Evolutionary conservation across 306 rosid species (phyloP), one percentile per base, ranked within the genome.

Genomic region (Begonia peltatifolia): DNA sequence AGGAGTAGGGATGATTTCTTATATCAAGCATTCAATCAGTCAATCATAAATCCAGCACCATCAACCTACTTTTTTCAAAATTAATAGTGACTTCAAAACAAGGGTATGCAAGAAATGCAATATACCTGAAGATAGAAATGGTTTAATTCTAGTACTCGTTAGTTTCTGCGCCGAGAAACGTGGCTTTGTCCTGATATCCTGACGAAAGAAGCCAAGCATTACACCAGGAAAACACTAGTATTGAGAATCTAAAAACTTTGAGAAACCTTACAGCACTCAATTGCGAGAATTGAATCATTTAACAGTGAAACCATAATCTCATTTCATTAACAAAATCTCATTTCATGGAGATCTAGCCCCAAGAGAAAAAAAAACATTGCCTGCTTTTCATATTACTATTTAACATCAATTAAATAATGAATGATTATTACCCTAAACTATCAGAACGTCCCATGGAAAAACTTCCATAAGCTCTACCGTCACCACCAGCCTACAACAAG

Each of bases 401-500:
- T 10, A 44, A 10, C 2, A 44, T 44, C n/a, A 0, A n/a, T 16
- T 10, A 30, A 57, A 41, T 10, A 12, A 15, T 14, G 58, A 42
- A 58, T 55, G 64, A 52, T 16, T 54, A 63, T 79, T 83, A 92
- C 96, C 99, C 87, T 63, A 90, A 79, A 66, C 76, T 47, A 59
- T 79, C 73, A 67, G 73, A 53, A 38, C 93, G 82, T 61, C 95
- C 88, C 42, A 76, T 61, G 55, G 99, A 71, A 79, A 76, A 83
- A 73, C 70, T 71, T 61, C 95, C 96, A 76, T 92, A 90, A 63
- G 84, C 87, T 55, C 95, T 93, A 63, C 92, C 66, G 23, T 74
- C 58, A 47, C 87, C 60, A 47, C 82, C 92, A 68, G 81, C 73
- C 99, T 92, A 65, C 62, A 83, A 52, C 71, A 63, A 22, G 22